A percentile compares a stretch with the other conserved stretches of the same genome.
Evolutionary conservation across 2,329 filamentous ascomycete species (phyloP).

Genomic region (Pseudogymnoascus destructans): DNA sequence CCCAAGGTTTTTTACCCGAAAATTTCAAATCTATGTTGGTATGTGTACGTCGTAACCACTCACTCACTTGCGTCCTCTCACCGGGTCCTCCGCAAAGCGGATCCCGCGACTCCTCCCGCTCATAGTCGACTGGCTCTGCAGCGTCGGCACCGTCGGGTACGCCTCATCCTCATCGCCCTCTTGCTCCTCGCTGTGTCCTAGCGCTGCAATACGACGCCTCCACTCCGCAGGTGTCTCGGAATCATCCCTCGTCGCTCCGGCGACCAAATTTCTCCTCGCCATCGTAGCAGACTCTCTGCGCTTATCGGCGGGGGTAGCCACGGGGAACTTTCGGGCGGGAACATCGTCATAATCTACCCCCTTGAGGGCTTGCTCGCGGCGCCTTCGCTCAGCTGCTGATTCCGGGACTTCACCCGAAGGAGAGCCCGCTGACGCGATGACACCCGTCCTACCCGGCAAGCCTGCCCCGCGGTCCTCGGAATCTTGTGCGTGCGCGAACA

Average conservation of each 20-base stretch:
- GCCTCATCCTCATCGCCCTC: conserved; percentile 16
- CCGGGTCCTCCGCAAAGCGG: conserved; percentile 26
- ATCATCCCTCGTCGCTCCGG: conserved; percentile 26
- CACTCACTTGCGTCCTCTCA: conserved; percentile 14
- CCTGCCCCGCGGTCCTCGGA: conserved; percentile 27
- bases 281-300: conserved; percentile 1
- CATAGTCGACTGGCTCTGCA: conserved; percentile 21
- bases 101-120: conserved; percentile 21
- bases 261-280: neutral
- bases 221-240: conserved; percentile 64
- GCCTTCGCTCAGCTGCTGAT: conserved; percentile 55
- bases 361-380: conserved; percentile 44
- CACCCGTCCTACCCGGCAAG: conserved; percentile 11
- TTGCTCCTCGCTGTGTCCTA: conserved; percentile 39
- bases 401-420: conserved; percentile 34
- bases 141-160: conserved; percentile 21
- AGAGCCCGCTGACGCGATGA: conserved; percentile 23
- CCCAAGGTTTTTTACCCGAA: neutral
- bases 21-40: conserved; percentile 5
- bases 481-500: conserved; percentile 25
- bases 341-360: conserved; percentile 31
- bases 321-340: conserved; percentile 14
- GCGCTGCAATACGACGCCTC: conserved; percentile 57
- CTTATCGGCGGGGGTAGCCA: neutral
- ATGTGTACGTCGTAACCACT: neutral